These are phyloP conservation scores for Sclerotinia nivalis DNA, from an alignment of 2,329 filamentous ascomycete species.

Conservation along the genomic window DNA sequence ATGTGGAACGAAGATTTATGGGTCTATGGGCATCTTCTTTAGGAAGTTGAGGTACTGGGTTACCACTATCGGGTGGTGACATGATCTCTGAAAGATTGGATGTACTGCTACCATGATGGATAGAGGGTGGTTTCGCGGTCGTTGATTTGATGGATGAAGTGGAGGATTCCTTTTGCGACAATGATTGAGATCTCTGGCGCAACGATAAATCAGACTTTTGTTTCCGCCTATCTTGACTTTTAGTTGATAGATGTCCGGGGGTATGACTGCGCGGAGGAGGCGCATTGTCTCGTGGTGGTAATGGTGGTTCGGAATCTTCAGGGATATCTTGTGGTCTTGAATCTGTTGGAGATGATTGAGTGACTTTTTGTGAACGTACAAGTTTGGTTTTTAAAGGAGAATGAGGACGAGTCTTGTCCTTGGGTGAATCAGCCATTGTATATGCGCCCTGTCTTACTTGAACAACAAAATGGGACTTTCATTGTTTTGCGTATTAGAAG, in stretches of 20 bases:
- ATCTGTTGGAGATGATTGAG: conserved; percentile 44
- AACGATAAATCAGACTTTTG: conserved; percentile 38
- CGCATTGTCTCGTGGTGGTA: conserved; percentile 35
- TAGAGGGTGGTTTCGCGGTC: conserved; percentile 29
- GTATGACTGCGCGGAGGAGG: conserved; percentile 58
- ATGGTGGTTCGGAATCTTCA: conserved; percentile 44
- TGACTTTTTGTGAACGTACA: conserved; percentile 56
- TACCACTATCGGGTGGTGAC: conserved; percentile 29
- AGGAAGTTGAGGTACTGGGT: conserved; percentile 29
- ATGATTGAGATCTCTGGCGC: conserved; percentile 41
- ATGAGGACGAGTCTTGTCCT: conserved; percentile 41
- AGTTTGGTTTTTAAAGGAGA: conserved; percentile 47
- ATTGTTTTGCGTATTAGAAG: conserved; percentile 21
- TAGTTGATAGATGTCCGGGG: conserved; percentile 60
- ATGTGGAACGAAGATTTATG: conserved; percentile 52
- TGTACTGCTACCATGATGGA: conserved; percentile 28
- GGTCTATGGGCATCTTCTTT: conserved; percentile 44
- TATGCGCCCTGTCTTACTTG: conserved; percentile 32
- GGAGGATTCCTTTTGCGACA: conserved; percentile 37
- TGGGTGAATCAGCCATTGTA: conserved; percentile 41
- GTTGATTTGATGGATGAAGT: conserved; percentile 32
- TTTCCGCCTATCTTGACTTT: conserved; percentile 48
- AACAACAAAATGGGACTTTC: conserved; percentile 24
- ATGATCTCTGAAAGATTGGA: conserved; percentile 30
- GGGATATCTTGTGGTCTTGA: conserved; percentile 41